These are phyloP conservation scores for Phytophthora pistaciae DNA, from an alignment of 352 stramenopile species.

Conservation along the genomic window DNA sequence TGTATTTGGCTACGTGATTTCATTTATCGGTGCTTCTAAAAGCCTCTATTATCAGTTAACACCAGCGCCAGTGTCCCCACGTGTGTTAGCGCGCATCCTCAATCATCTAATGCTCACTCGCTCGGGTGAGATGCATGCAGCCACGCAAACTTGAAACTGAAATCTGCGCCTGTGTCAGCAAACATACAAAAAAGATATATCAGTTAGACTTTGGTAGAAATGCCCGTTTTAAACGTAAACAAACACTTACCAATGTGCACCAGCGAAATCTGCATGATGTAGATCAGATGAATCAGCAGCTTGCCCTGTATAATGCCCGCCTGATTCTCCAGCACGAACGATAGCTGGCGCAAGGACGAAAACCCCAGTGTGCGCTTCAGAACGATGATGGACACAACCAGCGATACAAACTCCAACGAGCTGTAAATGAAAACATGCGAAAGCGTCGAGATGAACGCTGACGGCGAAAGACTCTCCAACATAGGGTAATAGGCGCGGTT, in stretches of 20 bases:
- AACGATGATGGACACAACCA: not conserved
- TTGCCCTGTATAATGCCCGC: constrained; percentile 22
- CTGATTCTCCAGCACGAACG: constrained; percentile 28
- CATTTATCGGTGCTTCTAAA: too few species aligned
- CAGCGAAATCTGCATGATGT: constrained; percentile 5
- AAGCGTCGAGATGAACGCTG: not conserved
- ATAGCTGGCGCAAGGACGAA: constrained; percentile 24
- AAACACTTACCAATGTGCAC: constrained; percentile 1
- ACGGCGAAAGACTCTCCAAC: not conserved
- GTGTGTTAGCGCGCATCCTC: too few species aligned
- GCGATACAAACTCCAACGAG: not conserved
- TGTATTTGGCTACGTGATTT: too few species aligned
- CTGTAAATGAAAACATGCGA: constrained; percentile 1
- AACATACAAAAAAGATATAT: not conserved
- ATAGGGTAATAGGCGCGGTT: constrained; percentile 1
- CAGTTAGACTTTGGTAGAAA: too few species aligned
- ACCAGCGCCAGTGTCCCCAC: too few species aligned
- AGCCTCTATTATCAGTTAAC: too few species aligned
- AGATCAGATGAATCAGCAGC: constrained; percentile 6
- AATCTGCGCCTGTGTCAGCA: not conserved
- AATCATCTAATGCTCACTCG: not conserved
- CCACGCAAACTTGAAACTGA: constrained; percentile 8
- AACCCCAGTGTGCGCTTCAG: constrained; percentile 10
- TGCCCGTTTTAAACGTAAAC: too few species aligned
- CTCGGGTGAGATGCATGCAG: not conserved